Percentiles rank a stretch among this genome's conserved stretches.
phyloP scores from a whole-genome alignment of 2,329 filamentous ascomycete species.

The Pyrenochaeta sp. region DNA sequence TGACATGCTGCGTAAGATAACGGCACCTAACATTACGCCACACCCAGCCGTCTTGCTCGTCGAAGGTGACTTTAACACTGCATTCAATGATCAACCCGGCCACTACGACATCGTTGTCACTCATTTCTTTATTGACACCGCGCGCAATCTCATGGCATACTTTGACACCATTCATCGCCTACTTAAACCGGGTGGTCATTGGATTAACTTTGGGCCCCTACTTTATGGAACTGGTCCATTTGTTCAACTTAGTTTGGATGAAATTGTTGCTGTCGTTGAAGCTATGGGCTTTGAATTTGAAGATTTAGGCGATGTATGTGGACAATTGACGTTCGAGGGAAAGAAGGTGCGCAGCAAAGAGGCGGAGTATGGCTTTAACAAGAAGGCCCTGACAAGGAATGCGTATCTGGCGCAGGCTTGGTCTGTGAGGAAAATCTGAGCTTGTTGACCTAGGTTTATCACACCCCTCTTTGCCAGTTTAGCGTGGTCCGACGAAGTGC shows the following conservation, averaged over 20 bases:
- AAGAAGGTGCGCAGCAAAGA: constrained; percentile 56
- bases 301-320: constrained; percentile 54
- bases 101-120: constrained; percentile 62
- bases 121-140: constrained; percentile 70
- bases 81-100: constrained; percentile 32
- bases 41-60: constrained; percentile 56
- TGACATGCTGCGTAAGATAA: constrained; percentile 58
- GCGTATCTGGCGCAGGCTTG: constrained; percentile 65
- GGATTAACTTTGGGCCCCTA: constrained; percentile 66
- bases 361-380: constrained; percentile 63
- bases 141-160: constrained; percentile 64
- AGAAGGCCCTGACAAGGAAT: constrained; percentile 60
- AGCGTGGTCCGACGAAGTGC: too few species aligned
- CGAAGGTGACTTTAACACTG: constrained; percentile 66
- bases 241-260: constrained; percentile 64
- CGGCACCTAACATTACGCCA: constrained; percentile 53
- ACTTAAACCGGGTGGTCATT: constrained; percentile 59
- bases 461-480: too few species aligned
- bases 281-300: constrained; percentile 62
- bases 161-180: constrained; percentile 62
- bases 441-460: background rate
- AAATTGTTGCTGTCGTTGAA: constrained; percentile 60
- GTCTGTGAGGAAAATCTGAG: constrained; percentile 53
- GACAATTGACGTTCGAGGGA: constrained; percentile 53
- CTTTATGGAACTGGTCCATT: constrained; percentile 64